Conservation (phyloP, 192 early-diverging fungal species). For the Gigaspora rosea region DNA sequence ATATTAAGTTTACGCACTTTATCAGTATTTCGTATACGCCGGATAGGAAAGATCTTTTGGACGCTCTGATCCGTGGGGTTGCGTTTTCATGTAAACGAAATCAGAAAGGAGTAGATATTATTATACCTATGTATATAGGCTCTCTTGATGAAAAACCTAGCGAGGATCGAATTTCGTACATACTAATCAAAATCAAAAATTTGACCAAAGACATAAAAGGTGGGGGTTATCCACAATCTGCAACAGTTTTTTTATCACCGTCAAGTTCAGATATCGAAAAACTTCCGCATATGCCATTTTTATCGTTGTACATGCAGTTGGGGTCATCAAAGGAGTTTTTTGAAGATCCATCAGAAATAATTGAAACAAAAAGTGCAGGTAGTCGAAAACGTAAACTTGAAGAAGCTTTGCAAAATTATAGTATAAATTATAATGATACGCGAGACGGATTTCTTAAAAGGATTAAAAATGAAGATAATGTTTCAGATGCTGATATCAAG, state of each 20-base stretch:
- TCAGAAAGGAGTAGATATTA: slow-evolving; percentile 10
- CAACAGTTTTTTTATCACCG: background rate
- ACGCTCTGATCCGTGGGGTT: background rate
- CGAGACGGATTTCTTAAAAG: no score
- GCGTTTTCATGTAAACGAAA: slow-evolving; percentile 11
- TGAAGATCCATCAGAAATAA: background rate
- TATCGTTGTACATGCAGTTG: slow-evolving; percentile 9
- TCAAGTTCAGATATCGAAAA: background rate
- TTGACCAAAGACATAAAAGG: background rate
- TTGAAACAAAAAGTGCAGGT: background rate
- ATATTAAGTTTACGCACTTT: slow-evolving; percentile 21
- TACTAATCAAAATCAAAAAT: slow-evolving; percentile 20
- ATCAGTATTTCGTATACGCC: slow-evolving; percentile 7
- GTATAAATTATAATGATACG: no score
- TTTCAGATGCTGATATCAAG: no score
- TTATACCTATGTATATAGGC: slow-evolving; percentile 18
- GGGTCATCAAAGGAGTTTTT: background rate
- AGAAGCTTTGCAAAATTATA: background rate
- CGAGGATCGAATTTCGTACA: background rate
- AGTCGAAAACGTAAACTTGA: background rate
- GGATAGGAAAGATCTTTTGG: background rate
- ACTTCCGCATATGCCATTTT: slow-evolving; percentile 17
- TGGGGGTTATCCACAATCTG: background rate
- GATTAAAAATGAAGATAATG: no score
- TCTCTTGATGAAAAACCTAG: background rate